Base-by-base conservation (phyloP, 2,329 filamentous ascomycete species). In the Neofusicoccum ribis region DNA sequence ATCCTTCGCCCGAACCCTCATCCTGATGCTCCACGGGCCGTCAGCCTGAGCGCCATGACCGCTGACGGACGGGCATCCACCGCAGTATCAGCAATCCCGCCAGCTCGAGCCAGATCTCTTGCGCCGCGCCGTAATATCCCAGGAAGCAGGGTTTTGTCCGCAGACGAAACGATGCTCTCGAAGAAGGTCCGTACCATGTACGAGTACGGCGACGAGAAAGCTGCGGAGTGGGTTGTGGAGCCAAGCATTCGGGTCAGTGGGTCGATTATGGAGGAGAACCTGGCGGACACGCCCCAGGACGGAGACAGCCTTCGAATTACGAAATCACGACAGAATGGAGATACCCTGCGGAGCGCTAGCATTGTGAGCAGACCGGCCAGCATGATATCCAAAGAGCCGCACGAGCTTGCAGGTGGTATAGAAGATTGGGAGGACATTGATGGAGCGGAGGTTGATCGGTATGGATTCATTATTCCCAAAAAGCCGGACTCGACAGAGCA, bases 161-260 rank as follows among this genome's bases (percentile, higher is more conserved):
- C 85, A 1, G 87, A 89, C 69, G 87, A 89, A 72, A 86, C 87
- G 70, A 83, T 84, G 72, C 77, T 89, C 66, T 89, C 87, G 37
- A 83, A 85, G 67, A 85, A 85, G 68, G 86, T 89, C 41, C 81
- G 87, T 36, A 79, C 85, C 67, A 89, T 89, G 86, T 89, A 89
- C 71, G 84, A 85, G 68, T 82, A 84, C 67, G 86, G 86, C 4
- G 83, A 87, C 64, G 86, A 88, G 67, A 81, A 80, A 37, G 83
- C 84, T 14, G 79, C 76, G 7, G 77, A 82, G 5, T 82, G 79
- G 80, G 74, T 50, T 15, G 44, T 60, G n/a, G 44, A 60, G 41
- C 49, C 59, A 20, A 65, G 41, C 34, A 41, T 36, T 47, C 37
- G 43, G 12, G 34, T n/a, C 14, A 66, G 69, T 34, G 67, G 58